Conservation (phyloP, 352 stramenopile species). For the Blastocystis sp. region DNA sequence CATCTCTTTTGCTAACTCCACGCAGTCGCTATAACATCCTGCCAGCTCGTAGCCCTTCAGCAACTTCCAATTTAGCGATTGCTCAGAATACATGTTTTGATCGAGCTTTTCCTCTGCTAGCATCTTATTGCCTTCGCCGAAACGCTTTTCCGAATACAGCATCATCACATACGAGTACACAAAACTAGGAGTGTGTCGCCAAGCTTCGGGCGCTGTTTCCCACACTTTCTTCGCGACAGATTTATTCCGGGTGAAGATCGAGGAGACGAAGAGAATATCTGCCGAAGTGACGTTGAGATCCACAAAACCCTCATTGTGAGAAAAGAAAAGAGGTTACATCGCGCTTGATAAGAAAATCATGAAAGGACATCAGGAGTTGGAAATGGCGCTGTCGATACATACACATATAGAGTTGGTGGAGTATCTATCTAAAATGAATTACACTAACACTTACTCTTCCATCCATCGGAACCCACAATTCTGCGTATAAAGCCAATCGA, state of each 20-base stretch:
- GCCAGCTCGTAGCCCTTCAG: constrained; percentile 36
- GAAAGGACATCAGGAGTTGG: constrained; percentile 14
- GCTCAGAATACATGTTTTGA: background rate
- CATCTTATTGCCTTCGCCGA: background rate
- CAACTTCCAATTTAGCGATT: constrained; percentile 12
- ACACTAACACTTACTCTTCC: background rate
- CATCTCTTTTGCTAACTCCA: background rate
- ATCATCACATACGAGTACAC: constrained; percentile 12
- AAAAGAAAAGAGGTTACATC: background rate
- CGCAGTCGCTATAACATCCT: background rate
- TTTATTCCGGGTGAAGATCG: background rate
- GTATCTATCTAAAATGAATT: background rate
- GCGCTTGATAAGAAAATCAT: constrained; percentile 38
- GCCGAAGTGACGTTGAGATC: background rate
- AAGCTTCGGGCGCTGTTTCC: constrained; percentile 18
- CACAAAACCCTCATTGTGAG: background rate
- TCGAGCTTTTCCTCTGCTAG: background rate
- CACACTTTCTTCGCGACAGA: background rate
- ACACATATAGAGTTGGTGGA: constrained; percentile 33
- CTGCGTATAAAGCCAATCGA: background rate
- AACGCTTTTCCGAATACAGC: background rate
- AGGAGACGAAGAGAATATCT: background rate
- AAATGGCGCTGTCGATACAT: constrained; percentile 28
- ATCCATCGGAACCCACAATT: constrained; percentile 32
- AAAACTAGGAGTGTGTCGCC: background rate